Evolutionary conservation across 106 monocot genomes (phyloP).

Genomic region (Agapanthus africanus): DNA sequence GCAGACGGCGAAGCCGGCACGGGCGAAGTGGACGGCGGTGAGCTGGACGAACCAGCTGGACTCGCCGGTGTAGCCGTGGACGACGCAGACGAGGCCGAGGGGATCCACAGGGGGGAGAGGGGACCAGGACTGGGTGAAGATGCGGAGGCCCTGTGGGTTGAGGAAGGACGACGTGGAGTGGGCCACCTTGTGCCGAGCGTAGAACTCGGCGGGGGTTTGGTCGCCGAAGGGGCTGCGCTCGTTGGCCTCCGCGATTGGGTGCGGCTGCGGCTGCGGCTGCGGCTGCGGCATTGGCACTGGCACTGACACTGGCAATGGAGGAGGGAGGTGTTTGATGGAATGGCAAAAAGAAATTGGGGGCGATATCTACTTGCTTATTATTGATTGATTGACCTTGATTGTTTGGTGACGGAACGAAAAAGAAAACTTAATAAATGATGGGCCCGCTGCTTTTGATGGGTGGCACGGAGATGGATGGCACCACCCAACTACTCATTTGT

Average conservation of each 20-base stretch:
- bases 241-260: conserved; percentile 74
- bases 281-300: not conserved
- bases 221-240: conserved; percentile 63
- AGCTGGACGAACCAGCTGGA: conserved; percentile 79
- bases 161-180: conserved; percentile 71
- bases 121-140: conserved; percentile 80
- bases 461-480: not conserved
- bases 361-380: not conserved
- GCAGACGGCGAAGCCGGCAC: conserved; percentile 68
- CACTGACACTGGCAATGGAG: not conserved
- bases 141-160: conserved; percentile 58
- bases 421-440: not conserved
- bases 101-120: conserved; percentile 23
- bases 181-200: conserved; percentile 53
- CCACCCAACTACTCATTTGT: not conserved
- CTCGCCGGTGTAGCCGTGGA: conserved; percentile 82
- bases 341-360: not conserved
- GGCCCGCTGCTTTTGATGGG: not conserved
- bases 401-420: too few relatives aligned
- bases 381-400: not conserved
- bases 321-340: conserved; percentile 4
- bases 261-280: conserved; percentile 50
- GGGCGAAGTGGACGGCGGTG: conserved; percentile 64
- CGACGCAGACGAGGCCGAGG: conserved; percentile 39
- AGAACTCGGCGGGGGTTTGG: conserved; percentile 63